These are phyloP conservation scores for Saccharomycopsis hybrid DNA, from an alignment of 1,139 yeast species.

Conservation along the genomic window DNA sequence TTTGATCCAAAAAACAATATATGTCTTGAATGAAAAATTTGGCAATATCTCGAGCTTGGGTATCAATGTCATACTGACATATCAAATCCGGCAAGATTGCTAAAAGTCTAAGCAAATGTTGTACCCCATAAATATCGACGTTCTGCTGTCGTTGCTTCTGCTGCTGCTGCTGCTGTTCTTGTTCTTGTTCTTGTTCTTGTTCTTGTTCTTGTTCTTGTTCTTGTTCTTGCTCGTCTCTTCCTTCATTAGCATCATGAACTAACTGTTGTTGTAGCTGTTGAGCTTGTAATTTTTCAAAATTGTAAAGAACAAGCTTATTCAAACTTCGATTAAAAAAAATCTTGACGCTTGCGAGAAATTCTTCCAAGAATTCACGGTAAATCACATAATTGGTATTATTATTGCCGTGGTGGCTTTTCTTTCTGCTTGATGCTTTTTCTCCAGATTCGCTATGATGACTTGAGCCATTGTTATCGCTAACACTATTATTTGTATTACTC, in stretches of 20 bases:
- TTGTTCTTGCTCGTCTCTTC: slow-evolving; percentile 21
- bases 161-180: no score
- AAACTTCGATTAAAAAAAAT: slow-evolving; percentile 70
- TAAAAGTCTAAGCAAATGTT: slow-evolving; percentile 67
- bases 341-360: slow-evolving; percentile 60
- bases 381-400: slow-evolving; percentile 25
- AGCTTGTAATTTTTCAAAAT: slow-evolving; percentile 79
- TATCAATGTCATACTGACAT: slow-evolving; percentile 74
- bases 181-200: no score
- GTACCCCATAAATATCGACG: slow-evolving; percentile 59
- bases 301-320: slow-evolving; percentile 67
- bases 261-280: no score
- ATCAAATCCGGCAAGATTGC: slow-evolving; percentile 76
- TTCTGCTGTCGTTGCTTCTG: no score
- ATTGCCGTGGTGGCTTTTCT: slow-evolving; percentile 1
- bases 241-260: no score
- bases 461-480: neutral
- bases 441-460: slow-evolving; percentile 5
- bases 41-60: slow-evolving; percentile 38
- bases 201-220: no score
- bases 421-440: neutral
- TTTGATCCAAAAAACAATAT: slow-evolving; percentile 3
- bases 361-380: slow-evolving; percentile 53
- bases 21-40: slow-evolving; percentile 12
- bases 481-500: neutral